phyloP scores from a whole-genome alignment of 352 stramenopile genomes.

The Phytophthora constricta region DNA sequence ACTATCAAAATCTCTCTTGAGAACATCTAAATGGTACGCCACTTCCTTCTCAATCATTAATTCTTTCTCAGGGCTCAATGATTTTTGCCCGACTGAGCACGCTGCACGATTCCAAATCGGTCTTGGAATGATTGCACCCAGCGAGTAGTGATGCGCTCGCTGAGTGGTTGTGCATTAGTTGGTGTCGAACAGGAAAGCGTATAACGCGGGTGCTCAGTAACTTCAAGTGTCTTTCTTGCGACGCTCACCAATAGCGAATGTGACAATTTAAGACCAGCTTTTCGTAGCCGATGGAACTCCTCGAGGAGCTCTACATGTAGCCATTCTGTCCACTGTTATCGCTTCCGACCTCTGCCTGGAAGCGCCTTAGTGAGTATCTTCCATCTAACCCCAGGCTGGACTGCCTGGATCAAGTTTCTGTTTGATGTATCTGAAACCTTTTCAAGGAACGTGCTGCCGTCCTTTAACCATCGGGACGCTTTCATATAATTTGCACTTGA shows the following conservation, averaged over 20 bases:
- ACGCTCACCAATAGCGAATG: background rate
- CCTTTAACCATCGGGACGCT: background rate
- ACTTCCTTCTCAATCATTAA: conserved; percentile 12
- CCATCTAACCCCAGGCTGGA: background rate
- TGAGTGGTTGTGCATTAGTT: background rate
- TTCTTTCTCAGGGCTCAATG: background rate
- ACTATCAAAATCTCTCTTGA: background rate
- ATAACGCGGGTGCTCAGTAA: background rate
- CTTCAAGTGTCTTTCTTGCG: too few relatives aligned
- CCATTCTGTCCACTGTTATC: background rate
- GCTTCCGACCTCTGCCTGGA: too few relatives aligned
- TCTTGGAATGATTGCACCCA: too few relatives aligned
- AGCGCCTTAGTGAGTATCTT: background rate
- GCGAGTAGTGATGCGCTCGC: background rate
- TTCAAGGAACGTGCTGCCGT: background rate
- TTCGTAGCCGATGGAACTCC: background rate
- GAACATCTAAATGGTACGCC: conserved; percentile 1
- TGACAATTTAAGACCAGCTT: background rate
- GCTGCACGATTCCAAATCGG: too few relatives aligned
- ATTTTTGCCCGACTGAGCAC: background rate
- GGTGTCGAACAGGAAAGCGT: background rate
- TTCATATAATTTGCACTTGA: conserved; percentile 1
- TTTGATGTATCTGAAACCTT: background rate
- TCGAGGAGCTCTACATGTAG: background rate
- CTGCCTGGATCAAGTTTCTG: background rate